A percentile compares a stretch with the other conserved stretches of the same genome.
Conservation (phyloP, 768 basidiomycete genomes). For the Omphalotus guepiniiformis region DNA sequence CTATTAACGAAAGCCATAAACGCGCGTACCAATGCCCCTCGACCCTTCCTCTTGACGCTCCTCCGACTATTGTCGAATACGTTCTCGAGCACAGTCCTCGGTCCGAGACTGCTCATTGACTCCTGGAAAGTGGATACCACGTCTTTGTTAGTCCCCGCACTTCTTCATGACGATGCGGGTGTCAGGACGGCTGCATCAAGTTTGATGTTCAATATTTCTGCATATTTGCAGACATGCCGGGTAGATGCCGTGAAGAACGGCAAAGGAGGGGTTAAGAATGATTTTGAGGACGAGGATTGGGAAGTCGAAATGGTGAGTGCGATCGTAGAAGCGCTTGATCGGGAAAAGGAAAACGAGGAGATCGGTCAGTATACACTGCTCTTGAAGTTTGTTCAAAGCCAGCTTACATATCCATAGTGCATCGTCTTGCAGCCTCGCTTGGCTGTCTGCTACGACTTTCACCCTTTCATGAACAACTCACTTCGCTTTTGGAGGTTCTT, state of each 20-base stretch:
- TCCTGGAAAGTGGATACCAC: conserved; percentile 36
- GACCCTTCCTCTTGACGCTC: conserved; percentile 61
- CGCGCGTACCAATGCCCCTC: conserved; percentile 26
- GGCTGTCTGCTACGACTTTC: conserved; percentile 74
- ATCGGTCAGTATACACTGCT: conserved; percentile 51
- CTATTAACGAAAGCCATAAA: conserved; percentile 43
- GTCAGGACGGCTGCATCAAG: conserved; percentile 82
- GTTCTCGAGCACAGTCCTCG: conserved; percentile 50
- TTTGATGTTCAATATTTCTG: conserved; percentile 72
- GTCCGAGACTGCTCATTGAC: conserved; percentile 30
- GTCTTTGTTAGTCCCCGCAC: conserved; percentile 54
- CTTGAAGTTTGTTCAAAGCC: conserved; percentile 2
- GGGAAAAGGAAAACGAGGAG: conserved; percentile 73
- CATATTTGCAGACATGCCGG: conserved; percentile 58
- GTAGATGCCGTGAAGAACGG: conserved; percentile 37
- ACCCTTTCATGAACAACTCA: conserved; percentile 58
- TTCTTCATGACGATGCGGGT: conserved; percentile 62
- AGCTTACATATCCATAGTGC: conserved; percentile 43
- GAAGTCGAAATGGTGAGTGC: conserved; percentile 81
- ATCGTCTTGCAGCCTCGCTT: conserved; percentile 76
- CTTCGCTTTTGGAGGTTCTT: conserved; percentile 65
- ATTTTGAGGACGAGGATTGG: conserved; percentile 72
- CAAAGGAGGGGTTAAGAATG: conserved; percentile 29
- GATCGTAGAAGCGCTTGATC: conserved; percentile 70
- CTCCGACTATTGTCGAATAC: conserved; percentile 68